Conservation (phyloP, 176 grass and related monocot genomes). For the Carex kokanica region DNA sequence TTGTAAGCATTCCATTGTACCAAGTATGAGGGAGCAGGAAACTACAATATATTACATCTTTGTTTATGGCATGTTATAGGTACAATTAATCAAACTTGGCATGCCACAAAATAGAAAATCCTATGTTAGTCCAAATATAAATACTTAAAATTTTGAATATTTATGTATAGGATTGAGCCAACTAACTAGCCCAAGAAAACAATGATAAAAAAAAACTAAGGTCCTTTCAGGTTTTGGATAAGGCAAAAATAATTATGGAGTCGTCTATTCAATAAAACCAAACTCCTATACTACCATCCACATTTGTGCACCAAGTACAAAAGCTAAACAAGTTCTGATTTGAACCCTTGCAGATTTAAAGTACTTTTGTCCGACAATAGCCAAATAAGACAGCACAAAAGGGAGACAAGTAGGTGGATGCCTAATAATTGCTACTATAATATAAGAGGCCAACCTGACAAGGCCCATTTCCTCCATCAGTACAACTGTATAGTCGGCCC, state of each 20-base stretch:
- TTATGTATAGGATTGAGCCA: background rate
- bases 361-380: background rate
- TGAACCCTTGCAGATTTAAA: constrained; percentile 10
- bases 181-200: background rate
- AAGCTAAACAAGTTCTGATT: background rate
- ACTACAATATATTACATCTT: background rate
- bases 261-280: background rate
- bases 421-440: constrained; percentile 18
- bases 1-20: background rate
- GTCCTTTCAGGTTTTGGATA: background rate
- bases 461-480: background rate
- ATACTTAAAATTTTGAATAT: background rate
- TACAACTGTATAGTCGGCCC: constrained; percentile 4
- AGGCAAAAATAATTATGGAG: background rate
- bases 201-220: background rate
- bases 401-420: constrained; percentile 9
- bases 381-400: constrained; percentile 2
- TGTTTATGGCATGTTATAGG: background rate
- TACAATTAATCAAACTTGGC: background rate
- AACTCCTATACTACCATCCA: background rate
- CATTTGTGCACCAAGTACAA: constrained; percentile 12
- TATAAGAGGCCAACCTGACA: constrained; percentile 5
- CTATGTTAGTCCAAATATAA: background rate
- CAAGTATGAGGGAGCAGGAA: background rate
- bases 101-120: background rate